Conservation (phyloP, 169 alveolate species). For the Eimeria mitis region DNA sequence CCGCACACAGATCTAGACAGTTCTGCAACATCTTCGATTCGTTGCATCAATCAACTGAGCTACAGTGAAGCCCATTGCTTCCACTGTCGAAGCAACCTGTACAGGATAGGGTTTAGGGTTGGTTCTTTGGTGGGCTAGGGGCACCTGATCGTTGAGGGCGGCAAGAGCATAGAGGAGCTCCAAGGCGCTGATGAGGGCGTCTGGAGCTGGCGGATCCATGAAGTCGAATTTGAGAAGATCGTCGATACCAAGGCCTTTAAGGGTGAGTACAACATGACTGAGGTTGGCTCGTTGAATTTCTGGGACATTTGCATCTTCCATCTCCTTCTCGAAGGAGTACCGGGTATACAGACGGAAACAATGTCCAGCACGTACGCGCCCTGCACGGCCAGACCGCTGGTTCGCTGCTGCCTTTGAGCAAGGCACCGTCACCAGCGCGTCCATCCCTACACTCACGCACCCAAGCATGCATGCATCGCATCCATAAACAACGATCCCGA, state of each 20-base stretch:
- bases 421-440: conserved; percentile 98
- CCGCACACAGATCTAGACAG: background rate
- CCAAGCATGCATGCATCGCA: background rate
- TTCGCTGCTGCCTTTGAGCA: conserved; percentile 99
- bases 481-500: background rate
- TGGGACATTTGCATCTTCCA: conserved; percentile 92
- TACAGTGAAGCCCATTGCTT: background rate
- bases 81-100: background rate
- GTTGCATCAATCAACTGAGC: background rate
- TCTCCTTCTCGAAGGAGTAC: conserved; percentile 97
- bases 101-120: background rate
- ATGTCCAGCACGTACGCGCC: conserved; percentile 99
- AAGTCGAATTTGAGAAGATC: conserved; percentile 99
- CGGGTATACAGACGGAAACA: conserved; percentile 99
- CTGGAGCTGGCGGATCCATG: conserved; percentile 99
- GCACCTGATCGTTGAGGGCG: conserved; percentile 93
- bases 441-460: conserved; percentile 91
- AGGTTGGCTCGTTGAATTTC: conserved; percentile 89
- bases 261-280: conserved; percentile 89
- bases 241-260: conserved; percentile 98
- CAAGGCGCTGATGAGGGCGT: conserved; percentile 96
- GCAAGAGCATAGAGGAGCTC: conserved; percentile 99
- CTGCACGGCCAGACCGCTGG: conserved; percentile 99
- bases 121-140: background rate
- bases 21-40: background rate